Evolutionary conservation across 1,284 basidiomycete species (phyloP).

Genomic region (Meira nashicola): DNA sequence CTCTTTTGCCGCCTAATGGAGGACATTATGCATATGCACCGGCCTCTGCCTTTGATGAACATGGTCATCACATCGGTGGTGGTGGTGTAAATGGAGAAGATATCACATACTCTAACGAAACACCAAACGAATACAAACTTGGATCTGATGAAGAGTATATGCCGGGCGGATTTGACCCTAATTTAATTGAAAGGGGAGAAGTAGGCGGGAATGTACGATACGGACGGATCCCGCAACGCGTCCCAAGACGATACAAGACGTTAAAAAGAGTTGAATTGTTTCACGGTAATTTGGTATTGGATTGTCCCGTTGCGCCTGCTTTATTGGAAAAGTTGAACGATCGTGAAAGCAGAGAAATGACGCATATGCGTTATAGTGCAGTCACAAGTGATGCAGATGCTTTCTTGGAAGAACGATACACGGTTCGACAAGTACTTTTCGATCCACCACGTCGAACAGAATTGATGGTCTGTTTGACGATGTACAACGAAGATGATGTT

Average conservation of each 20-base stretch:
- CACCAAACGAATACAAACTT: conserved; percentile 12
- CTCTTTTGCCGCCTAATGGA: conserved; percentile 29
- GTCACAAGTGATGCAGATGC: conserved; percentile 33
- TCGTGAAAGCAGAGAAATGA: conserved; percentile 27
- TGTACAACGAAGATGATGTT: conserved; percentile 42
- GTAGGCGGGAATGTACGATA: conserved; percentile 29
- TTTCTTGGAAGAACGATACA: conserved; percentile 39
- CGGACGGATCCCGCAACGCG: conserved; percentile 45
- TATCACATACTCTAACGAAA: conserved; percentile 24
- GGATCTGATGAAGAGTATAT: conserved; percentile 19
- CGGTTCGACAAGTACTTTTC: conserved; percentile 44
- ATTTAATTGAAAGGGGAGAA: conserved; percentile 31
- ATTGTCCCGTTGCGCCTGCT: conserved; percentile 47
- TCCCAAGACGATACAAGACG: conserved; percentile 48
- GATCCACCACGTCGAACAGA: conserved; percentile 46
- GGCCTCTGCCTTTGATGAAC: conserved; percentile 36
- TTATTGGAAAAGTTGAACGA: conserved; percentile 27
- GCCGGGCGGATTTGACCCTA: conserved; percentile 42
- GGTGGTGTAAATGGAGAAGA: conserved; percentile 32
- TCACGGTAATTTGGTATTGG: conserved; percentile 49
- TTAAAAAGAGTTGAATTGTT: conserved; percentile 46
- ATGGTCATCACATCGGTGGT: conserved; percentile 36
- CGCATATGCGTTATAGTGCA: conserved; percentile 36
- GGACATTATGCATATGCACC: conserved; percentile 37
- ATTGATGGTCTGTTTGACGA: conserved; percentile 49